phyloP scores from a whole-genome alignment of 2,329 filamentous ascomycete genomes.

The Aspergillus hiratsukae region DNA sequence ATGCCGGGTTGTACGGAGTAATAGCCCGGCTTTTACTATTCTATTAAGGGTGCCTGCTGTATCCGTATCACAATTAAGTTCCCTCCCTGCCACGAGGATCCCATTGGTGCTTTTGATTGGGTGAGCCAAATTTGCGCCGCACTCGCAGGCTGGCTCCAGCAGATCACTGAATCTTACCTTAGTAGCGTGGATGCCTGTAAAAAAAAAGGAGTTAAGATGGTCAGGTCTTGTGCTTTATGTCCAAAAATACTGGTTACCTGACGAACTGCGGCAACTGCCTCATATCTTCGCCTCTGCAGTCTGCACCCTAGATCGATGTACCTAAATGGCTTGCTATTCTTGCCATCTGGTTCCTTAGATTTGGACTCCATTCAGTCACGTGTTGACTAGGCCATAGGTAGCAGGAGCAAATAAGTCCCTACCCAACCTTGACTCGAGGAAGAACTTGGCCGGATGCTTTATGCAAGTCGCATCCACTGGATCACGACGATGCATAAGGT shows the following conservation, averaged over 20 bases:
- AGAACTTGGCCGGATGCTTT: neutral
- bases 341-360: conserved; percentile 3
- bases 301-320: neutral
- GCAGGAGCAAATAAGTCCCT: neutral
- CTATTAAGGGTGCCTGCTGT: neutral
- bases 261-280: neutral
- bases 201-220: neutral
- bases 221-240: too few species aligned
- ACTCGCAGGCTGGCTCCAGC: conserved; percentile 5
- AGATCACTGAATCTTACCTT: conserved; percentile 9
- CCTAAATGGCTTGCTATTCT: neutral
- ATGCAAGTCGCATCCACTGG: neutral
- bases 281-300: neutral
- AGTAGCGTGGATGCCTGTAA: neutral
- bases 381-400: conserved; percentile 1
- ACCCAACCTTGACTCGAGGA: neutral
- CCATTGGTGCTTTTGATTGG: conserved; percentile 11
- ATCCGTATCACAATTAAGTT: conserved; percentile 8
- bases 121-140: conserved; percentile 9
- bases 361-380: conserved; percentile 12
- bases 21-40: too few species aligned
- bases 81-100: conserved; percentile 6
- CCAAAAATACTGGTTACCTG: neutral
- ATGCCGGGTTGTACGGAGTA: too few species aligned
- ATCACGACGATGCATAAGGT: neutral